A percentile compares a stretch with the other conserved stretches of the same genome.
Conservation (phyloP, 805 yeast genomes). For the Starmerella asiatica region DNA sequence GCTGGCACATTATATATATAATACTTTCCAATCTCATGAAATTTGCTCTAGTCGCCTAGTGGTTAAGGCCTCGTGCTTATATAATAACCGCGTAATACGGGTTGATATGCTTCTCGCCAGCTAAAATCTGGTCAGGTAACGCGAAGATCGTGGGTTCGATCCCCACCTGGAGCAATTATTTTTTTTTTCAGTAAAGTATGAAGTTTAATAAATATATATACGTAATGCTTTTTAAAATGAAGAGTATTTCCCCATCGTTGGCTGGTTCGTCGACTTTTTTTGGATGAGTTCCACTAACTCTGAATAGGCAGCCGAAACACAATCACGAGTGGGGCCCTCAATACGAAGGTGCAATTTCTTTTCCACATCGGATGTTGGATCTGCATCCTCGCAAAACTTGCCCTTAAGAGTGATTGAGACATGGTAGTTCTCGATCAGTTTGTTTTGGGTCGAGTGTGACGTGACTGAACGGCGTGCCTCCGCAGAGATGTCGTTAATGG, state of each 20-base stretch:
- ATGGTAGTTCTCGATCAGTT: constrained; percentile 20
- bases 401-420: constrained; percentile 78
- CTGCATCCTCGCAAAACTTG: constrained; percentile 50
- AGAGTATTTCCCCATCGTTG: constrained; percentile 6
- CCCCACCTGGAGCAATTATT: constrained; percentile 35
- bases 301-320: constrained; percentile 30
- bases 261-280: constrained; percentile 1
- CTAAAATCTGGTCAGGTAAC: constrained; percentile 35
- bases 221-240: constrained; percentile 4
- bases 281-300: constrained; percentile 7
- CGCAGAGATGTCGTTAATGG: constrained; percentile 73
- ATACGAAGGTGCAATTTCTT: constrained; percentile 59
- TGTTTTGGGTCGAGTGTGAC: constrained; percentile 6
- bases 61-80: constrained; percentile 56
- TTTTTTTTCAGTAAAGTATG: constrained; percentile 3
- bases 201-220: background rate
- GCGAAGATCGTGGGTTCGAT: constrained; percentile 48
- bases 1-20: too few species aligned
- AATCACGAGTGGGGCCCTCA: constrained; percentile 53
- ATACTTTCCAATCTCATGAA: constrained; percentile 1
- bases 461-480: constrained; percentile 25
- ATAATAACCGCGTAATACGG: constrained; percentile 41
- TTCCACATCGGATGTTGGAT: constrained; percentile 10
- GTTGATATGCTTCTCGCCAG: constrained; percentile 33
- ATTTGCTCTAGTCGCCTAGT: constrained; percentile 21